Evolutionary conservation across 768 basidiomycete species (phyloP), one percentile per base, ranked within the genome.

Genomic region (Lyophyllum shimeji): DNA sequence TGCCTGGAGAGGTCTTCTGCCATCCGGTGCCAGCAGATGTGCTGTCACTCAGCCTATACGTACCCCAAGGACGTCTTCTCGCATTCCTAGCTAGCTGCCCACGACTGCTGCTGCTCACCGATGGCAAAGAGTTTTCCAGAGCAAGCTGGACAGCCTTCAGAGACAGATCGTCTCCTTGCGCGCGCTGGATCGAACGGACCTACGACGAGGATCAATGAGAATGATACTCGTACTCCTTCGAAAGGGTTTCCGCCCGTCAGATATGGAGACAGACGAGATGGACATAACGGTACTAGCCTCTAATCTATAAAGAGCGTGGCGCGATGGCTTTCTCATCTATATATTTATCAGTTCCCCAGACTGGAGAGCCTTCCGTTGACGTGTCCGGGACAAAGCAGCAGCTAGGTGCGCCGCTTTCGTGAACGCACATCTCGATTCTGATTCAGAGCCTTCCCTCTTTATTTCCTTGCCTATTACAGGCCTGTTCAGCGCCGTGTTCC

Each of bases 401-500:
- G 29, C 9, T 29, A 29, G 29, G 29, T 29, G 9, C 4, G 9
- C 29, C 4, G 5, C 29, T 29, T 9, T 5, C 29, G 9, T 29
- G 29, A 29, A 29, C 9, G 29, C 29, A 5, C 29, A 29, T 5
- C 5, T 9, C 9, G 9, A 29, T 37, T 6, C 7, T 13, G 3
- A 12, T 8, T 13, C 34, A 5, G 7, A 3, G 34, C 12, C 34
- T 37, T 37, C 34, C 34, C 12, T 37, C 34, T 37, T 11, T 6
- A 3, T 37, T 37, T 17, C 34, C 6, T 17, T 37, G 6, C 29
- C n/a, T n/a, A n/a, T n/a, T n/a, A 29, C 29, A 29, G 69, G 70
- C 12, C 29, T 67, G 12, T 61, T 70, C 43, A 71, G 70, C 17
- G 75, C 76, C 12, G 68, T 75, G 3, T 76, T 76, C 58, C 69